phyloP scores from a whole-genome alignment of 2,329 filamentous ascomycete species.

The Fulvia fulva region DNA sequence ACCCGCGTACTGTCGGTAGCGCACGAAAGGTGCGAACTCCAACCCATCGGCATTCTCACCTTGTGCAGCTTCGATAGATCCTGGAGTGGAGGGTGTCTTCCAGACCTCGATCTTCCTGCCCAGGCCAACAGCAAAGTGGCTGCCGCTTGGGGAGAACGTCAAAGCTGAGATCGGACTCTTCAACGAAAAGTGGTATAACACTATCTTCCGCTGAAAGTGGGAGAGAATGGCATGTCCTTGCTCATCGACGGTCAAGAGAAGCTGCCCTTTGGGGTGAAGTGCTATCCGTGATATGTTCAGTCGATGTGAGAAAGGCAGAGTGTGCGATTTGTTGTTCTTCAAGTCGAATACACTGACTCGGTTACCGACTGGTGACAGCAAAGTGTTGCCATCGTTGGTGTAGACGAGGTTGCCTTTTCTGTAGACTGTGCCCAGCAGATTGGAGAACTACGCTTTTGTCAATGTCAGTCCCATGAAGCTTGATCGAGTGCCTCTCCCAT shows the following conservation, averaged over 20 bases:
- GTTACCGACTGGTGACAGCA: slow-evolving; percentile 95
- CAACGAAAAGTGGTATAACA: slow-evolving; percentile 95
- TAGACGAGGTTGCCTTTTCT: slow-evolving; percentile 96
- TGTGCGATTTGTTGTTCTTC: slow-evolving; percentile 87
- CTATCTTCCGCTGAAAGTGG: slow-evolving; percentile 78
- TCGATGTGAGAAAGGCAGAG: slow-evolving; percentile 84
- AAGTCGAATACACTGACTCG: slow-evolving; percentile 93
- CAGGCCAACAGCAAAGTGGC: slow-evolving; percentile 83
- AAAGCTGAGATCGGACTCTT: slow-evolving; percentile 76
- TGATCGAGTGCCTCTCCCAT: neutral
- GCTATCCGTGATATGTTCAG: slow-evolving; percentile 88
- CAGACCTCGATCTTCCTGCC: slow-evolving; percentile 89
- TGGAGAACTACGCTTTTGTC: slow-evolving; percentile 71
- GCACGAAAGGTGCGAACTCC: slow-evolving; percentile 91
- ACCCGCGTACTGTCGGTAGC: slow-evolving; percentile 77
- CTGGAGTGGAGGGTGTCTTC: slow-evolving; percentile 86
- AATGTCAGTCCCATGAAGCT: slow-evolving; percentile 14
- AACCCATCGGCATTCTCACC: slow-evolving; percentile 77
- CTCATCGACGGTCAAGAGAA: slow-evolving; percentile 89
- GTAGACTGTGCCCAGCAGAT: slow-evolving; percentile 96
- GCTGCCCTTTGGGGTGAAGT: slow-evolving; percentile 83
- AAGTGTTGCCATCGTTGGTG: slow-evolving; percentile 90
- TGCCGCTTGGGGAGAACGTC: slow-evolving; percentile 84
- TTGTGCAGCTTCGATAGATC: slow-evolving; percentile 19
- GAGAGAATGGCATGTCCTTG: slow-evolving; percentile 91